Percentiles rank a stretch among this genome's conserved stretches.
These are phyloP conservation scores for Mortierella sp. DNA, from an alignment of 371 early-diverging fungal species.

Conservation along the genomic window DNA sequence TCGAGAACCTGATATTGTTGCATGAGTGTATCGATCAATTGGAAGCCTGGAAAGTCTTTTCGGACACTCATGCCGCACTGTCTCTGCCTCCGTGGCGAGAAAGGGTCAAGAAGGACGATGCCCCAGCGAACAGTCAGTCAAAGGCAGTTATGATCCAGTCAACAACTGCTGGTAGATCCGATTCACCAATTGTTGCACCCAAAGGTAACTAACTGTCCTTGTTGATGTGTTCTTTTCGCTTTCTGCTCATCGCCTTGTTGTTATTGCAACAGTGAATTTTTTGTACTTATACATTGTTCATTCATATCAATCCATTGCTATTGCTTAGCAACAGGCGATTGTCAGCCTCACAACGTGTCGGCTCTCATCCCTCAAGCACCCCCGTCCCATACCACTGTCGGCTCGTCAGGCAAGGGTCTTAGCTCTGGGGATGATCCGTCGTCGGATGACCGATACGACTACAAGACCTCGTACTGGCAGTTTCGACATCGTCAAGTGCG, in stretches of 20 bases:
- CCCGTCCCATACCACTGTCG: background rate
- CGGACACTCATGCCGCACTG: slow-evolving; percentile 8
- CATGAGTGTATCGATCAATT: slow-evolving; percentile 7
- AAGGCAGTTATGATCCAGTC: background rate
- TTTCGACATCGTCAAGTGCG: slow-evolving; percentile 4
- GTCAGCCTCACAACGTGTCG: background rate
- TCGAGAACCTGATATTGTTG: background rate
- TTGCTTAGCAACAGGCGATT: background rate
- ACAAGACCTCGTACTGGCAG: slow-evolving; percentile 27
- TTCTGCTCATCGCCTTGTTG: too few species aligned
- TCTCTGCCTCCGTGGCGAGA: slow-evolving; percentile 20
- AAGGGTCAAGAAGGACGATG: background rate
- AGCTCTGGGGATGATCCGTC: background rate
- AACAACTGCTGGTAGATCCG: background rate
- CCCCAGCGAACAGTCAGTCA: too few species aligned
- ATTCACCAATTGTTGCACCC: too few species aligned
- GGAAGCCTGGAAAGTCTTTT: background rate
- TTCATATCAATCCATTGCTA: background rate
- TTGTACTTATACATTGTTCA: background rate
- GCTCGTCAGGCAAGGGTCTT: background rate
- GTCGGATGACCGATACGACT: slow-evolving; percentile 2
- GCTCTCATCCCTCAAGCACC: background rate
- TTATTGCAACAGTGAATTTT: too few species aligned
- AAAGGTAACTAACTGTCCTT: too few species aligned
- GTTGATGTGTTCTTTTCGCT: too few species aligned